phyloP scores from a whole-genome alignment of 306 rosid species.

The Ormosia emarginata region DNA sequence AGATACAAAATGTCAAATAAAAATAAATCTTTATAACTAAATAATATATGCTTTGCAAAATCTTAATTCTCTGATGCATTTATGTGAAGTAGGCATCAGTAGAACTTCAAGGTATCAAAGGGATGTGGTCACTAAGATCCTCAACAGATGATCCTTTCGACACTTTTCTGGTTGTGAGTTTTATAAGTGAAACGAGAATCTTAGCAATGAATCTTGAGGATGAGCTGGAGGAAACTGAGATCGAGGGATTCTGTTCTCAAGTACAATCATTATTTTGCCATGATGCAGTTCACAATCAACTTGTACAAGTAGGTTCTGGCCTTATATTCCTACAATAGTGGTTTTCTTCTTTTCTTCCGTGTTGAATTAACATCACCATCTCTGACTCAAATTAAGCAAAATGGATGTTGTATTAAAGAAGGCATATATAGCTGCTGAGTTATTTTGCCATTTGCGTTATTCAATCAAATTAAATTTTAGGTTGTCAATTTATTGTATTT shows the following conservation, averaged over 20 bases:
- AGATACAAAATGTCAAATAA: background rate
- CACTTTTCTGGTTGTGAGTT: conserved; percentile 90
- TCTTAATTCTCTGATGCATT: conserved; percentile 6
- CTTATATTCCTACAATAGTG: conserved; percentile 2
- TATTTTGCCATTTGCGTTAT: background rate
- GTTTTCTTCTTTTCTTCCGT: background rate
- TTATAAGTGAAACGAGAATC: conserved; percentile 90
- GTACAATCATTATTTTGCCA: conserved; percentile 96
- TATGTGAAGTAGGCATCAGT: conserved; percentile 72
- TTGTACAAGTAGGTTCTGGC: conserved; percentile 72
- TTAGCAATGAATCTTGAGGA: conserved; percentile 96
- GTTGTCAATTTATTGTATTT: background rate
- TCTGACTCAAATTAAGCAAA: background rate
- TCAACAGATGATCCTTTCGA: conserved; percentile 93
- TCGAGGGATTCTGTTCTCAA: conserved; percentile 88
- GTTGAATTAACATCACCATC: background rate
- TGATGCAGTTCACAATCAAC: conserved; percentile 87
- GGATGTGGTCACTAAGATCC: conserved; percentile 96
- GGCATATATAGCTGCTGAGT: background rate
- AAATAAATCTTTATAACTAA: background rate
- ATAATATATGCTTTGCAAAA: background rate
- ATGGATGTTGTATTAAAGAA: background rate
- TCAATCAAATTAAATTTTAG: background rate
- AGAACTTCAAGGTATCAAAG: conserved; percentile 98
- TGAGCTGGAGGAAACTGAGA: conserved; percentile 95